These are phyloP conservation scores for Leishmania gerbilli DNA, from an alignment of 208 protist species.

Conservation along the genomic window DNA sequence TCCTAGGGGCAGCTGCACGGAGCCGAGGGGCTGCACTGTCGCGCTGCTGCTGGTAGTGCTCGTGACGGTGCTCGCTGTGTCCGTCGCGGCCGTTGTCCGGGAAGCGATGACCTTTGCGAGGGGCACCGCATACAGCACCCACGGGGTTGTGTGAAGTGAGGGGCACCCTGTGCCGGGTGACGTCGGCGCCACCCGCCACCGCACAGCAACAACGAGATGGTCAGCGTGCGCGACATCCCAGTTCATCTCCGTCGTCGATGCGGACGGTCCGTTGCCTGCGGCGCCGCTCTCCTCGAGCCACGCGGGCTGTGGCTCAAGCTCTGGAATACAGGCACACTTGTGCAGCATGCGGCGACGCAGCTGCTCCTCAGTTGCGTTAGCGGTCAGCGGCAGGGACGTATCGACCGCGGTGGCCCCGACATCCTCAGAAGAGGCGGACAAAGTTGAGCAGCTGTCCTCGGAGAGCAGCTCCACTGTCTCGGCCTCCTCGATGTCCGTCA, in stretches of 20 bases:
- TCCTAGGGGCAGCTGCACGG: slow-evolving; percentile 14
- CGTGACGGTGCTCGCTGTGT: slow-evolving; percentile 10
- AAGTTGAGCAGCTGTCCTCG: slow-evolving; percentile 32
- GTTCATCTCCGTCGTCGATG: background rate
- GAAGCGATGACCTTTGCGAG: background rate
- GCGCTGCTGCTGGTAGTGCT: slow-evolving; percentile 2
- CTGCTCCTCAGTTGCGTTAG: slow-evolving; percentile 4
- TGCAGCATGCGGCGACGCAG: slow-evolving; percentile 16
- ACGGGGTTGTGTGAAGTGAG: slow-evolving; percentile 7
- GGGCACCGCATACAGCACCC: slow-evolving; percentile 22
- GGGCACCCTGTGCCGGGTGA: background rate
- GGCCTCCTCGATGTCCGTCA: slow-evolving; percentile 10
- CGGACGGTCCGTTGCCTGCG: background rate
- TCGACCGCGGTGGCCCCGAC: background rate
- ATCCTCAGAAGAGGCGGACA: slow-evolving; percentile 1
- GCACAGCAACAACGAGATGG: slow-evolving; percentile 6
- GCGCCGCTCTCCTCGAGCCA: slow-evolving; percentile 4
- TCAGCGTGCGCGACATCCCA: slow-evolving; percentile 9
- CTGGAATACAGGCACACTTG: slow-evolving; percentile 1
- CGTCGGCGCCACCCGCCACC: slow-evolving; percentile 10
- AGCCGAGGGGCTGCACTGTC: background rate
- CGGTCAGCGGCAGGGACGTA: background rate
- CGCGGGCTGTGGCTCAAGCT: slow-evolving; percentile 2
- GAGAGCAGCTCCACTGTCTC: slow-evolving; percentile 27
- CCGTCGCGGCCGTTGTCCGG: background rate